These are phyloP conservation scores for Fistulifera solaris DNA, from an alignment of 108 stramenopile genomes.

Conservation along the genomic window DNA sequence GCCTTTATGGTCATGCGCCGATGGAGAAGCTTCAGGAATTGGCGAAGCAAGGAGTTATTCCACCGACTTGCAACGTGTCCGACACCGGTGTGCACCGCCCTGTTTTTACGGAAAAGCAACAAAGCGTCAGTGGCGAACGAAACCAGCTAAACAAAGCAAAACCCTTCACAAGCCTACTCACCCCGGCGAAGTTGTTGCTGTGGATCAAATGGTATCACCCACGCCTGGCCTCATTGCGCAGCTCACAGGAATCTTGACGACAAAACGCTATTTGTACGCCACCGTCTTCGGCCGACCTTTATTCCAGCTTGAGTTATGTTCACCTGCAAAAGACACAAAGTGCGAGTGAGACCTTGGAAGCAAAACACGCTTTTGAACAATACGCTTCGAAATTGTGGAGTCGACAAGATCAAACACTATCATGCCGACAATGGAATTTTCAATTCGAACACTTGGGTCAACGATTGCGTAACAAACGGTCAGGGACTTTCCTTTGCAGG, in stretches of 20 bases:
- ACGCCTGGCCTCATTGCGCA: slow-evolving; percentile 39
- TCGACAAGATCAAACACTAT: slow-evolving; percentile 22
- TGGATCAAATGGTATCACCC: slow-evolving; percentile 34
- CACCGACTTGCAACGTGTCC: not conserved
- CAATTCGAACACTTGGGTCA: slow-evolving; percentile 15
- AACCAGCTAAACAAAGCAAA: not conserved
- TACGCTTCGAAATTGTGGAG: slow-evolving; percentile 4
- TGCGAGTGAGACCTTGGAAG: slow-evolving; percentile 27
- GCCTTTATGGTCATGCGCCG: not conserved
- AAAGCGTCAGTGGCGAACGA: slow-evolving; percentile 4
- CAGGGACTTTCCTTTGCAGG: slow-evolving; percentile 31
- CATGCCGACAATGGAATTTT: slow-evolving; percentile 48
- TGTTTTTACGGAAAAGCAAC: slow-evolving; percentile 9
- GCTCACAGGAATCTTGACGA: slow-evolving; percentile 25
- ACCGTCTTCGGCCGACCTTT: slow-evolving; percentile 48
- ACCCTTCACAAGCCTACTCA: not conserved
- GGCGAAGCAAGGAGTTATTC: not conserved
- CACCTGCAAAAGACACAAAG: slow-evolving; percentile 16
- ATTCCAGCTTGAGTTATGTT: slow-evolving; percentile 15
- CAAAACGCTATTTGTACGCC: slow-evolving; percentile 13
- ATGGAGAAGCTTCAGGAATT: not conserved
- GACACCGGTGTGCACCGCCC: slow-evolving; percentile 1
- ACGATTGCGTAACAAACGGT: slow-evolving; percentile 16
- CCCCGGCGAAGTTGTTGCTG: slow-evolving; percentile 27
- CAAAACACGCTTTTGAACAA: slow-evolving; percentile 30